phyloP scores from a whole-genome alignment of 805 yeast genomes.

The Metschnikowia anglica region DNA sequence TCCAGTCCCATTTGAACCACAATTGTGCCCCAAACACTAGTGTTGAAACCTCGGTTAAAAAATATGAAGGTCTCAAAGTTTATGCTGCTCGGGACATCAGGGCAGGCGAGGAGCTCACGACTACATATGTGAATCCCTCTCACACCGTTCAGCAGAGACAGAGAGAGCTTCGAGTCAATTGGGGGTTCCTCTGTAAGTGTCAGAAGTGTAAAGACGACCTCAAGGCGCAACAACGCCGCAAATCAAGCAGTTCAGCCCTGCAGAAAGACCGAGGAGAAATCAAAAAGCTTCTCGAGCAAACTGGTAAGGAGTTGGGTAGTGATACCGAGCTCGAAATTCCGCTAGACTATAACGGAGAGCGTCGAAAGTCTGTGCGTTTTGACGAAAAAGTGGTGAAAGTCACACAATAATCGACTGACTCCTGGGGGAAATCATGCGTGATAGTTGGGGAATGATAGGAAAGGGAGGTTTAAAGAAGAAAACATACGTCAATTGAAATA shows the following conservation, averaged over 20 bases:
- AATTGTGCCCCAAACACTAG: constrained; percentile 70
- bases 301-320: constrained; percentile 37
- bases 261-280: constrained; percentile 36
- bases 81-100: constrained; percentile 55
- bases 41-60: constrained; percentile 43
- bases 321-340: constrained; percentile 49
- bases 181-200: constrained; percentile 79
- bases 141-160: constrained; percentile 63
- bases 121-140: constrained; percentile 68
- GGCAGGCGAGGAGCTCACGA: constrained; percentile 65
- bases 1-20: constrained; percentile 74
- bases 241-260: constrained; percentile 35
- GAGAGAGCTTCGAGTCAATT: constrained; percentile 63
- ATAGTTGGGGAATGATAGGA: no score
- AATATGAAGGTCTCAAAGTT: constrained; percentile 54
- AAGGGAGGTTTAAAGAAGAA: no score
- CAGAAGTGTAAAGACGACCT: constrained; percentile 60
- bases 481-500: neutral
- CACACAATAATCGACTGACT: neutral
- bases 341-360: constrained; percentile 33
- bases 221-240: constrained; percentile 44
- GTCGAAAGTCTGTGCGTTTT: constrained; percentile 67
- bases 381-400: constrained; percentile 51
- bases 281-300: constrained; percentile 44
- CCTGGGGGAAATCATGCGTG: no score